Evolutionary conservation across 1,284 basidiomycete genomes (phyloP).

Genomic region (Tetrapyrgos nigripes): DNA sequence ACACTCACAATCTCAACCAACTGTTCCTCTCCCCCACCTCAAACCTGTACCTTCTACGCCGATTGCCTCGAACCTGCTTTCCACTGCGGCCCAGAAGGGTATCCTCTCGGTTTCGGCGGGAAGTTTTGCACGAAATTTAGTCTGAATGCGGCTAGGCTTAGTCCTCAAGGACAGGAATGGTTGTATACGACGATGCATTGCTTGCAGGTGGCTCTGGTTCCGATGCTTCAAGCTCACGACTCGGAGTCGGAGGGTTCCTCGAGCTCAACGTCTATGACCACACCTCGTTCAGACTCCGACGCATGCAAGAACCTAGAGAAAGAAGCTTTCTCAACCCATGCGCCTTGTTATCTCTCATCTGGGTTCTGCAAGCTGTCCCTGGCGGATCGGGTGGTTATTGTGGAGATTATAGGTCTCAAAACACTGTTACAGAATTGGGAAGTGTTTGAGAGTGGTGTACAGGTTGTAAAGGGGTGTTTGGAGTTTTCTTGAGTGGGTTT

Average conservation of each 20-base stretch:
- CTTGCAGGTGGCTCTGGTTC: slow-evolving; percentile 46
- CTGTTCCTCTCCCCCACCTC: slow-evolving; percentile 43
- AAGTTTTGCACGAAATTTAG: slow-evolving; percentile 47
- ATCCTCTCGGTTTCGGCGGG: slow-evolving; percentile 48
- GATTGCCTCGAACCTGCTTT: slow-evolving; percentile 50
- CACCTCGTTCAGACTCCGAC: too few relatives aligned
- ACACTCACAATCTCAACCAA: not conserved
- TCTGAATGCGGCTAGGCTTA: slow-evolving; percentile 30
- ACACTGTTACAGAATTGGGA: slow-evolving; percentile 40
- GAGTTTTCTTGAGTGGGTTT: slow-evolving; percentile 27
- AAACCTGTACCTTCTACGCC: slow-evolving; percentile 50
- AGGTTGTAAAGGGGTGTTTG: slow-evolving; percentile 33
- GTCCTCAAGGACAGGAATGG: slow-evolving; percentile 44
- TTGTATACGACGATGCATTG: slow-evolving; percentile 53
- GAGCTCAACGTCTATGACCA: too few relatives aligned
- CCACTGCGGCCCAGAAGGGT: slow-evolving; percentile 47
- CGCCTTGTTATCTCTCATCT: slow-evolving; percentile 43
- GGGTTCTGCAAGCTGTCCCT: slow-evolving; percentile 45
- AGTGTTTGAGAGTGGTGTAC: slow-evolving; percentile 33
- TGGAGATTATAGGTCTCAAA: slow-evolving; percentile 42
- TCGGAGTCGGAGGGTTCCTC: too few relatives aligned
- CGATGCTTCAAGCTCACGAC: slow-evolving; percentile 32
- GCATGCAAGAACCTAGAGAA: slow-evolving; percentile 40
- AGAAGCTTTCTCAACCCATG: slow-evolving; percentile 47
- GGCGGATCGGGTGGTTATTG: slow-evolving; percentile 42